Conservation (phyloP, 177 flowering plant genomes). For the Vitis hybrid region DNA sequence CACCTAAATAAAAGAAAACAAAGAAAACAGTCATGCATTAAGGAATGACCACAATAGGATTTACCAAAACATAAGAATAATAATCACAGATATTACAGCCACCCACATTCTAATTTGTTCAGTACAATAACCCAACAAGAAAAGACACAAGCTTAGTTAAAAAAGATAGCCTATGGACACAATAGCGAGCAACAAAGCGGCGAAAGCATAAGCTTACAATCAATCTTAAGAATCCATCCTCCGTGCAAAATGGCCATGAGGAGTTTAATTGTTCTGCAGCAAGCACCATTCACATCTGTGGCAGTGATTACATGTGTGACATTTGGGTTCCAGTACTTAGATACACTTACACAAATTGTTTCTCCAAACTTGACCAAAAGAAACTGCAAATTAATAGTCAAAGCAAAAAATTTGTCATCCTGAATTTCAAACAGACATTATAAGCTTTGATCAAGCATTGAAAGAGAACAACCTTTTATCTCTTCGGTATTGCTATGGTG, state of each 20-base stretch:
- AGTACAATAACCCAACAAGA: background rate
- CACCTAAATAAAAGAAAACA: too few species aligned
- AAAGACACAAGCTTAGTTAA: background rate
- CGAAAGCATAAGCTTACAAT: constrained; percentile 35
- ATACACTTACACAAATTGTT: constrained; percentile 42
- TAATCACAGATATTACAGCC: too few species aligned
- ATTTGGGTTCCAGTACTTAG: constrained; percentile 46
- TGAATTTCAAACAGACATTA: background rate
- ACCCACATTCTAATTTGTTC: background rate
- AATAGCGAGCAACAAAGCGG: background rate
- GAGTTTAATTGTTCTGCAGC: constrained; percentile 56
- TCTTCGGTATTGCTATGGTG: too few species aligned
- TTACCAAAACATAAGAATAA: background rate
- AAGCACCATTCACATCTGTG: constrained; percentile 52
- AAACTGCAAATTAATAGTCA: constrained; percentile 32
- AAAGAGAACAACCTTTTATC: too few species aligned
- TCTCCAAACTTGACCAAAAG: constrained; percentile 46
- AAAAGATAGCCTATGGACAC: background rate
- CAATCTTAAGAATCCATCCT: constrained; percentile 47
- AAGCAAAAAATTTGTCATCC: background rate
- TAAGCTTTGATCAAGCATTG: background rate
- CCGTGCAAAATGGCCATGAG: constrained; percentile 67
- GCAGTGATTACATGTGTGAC: constrained; percentile 73
- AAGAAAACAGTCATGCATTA: too few species aligned
- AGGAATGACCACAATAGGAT: too few species aligned